A percentile compares a stretch with the other conserved stretches of the same genome.
phyloP scores from a whole-genome alignment of 371 early-diverging fungal genomes.

The Globomyces sp. region DNA sequence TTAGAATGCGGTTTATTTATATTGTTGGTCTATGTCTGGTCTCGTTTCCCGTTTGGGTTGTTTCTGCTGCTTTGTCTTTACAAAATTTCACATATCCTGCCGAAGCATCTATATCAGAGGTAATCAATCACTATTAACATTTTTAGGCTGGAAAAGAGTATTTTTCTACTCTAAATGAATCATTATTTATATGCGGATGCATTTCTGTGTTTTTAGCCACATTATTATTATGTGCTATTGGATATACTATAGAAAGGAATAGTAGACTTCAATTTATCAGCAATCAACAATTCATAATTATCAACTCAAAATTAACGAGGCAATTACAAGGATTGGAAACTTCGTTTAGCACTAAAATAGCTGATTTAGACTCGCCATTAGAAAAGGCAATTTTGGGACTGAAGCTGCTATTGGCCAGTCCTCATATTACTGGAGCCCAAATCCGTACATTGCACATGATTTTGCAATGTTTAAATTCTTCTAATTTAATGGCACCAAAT shows the following conservation, averaged over 20 bases:
- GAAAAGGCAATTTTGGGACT: conserved; percentile 47
- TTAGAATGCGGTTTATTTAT: conserved; percentile 40
- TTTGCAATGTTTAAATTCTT: conserved; percentile 37
- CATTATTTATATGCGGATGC: conserved; percentile 25
- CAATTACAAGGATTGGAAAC: conserved; percentile 42
- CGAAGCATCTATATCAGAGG: neutral
- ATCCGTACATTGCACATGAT: conserved; percentile 39
- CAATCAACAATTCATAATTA: conserved; percentile 36
- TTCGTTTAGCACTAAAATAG: conserved; percentile 34
- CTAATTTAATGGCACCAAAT: conserved; percentile 51
- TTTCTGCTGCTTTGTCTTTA: conserved; percentile 23
- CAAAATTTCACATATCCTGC: conserved; percentile 1
- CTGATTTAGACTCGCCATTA: conserved; percentile 53
- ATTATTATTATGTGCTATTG: conserved; percentile 34
- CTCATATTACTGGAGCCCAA: conserved; percentile 34
- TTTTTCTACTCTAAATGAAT: neutral
- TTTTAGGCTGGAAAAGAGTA: neutral
- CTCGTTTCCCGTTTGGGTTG: conserved; percentile 35
- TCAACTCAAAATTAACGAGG: conserved; percentile 38
- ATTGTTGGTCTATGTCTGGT: conserved; percentile 31
- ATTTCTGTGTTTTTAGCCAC: conserved; percentile 35
- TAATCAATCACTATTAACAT: neutral
- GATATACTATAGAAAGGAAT: conserved; percentile 41
- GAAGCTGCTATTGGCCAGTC: conserved; percentile 38
- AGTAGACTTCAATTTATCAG: conserved; percentile 45